A percentile compares a stretch with the other conserved stretches of the same genome.
Evolutionary conservation across 805 yeast genomes (phyloP).

Genomic region (Starmerella vitae): DNA sequence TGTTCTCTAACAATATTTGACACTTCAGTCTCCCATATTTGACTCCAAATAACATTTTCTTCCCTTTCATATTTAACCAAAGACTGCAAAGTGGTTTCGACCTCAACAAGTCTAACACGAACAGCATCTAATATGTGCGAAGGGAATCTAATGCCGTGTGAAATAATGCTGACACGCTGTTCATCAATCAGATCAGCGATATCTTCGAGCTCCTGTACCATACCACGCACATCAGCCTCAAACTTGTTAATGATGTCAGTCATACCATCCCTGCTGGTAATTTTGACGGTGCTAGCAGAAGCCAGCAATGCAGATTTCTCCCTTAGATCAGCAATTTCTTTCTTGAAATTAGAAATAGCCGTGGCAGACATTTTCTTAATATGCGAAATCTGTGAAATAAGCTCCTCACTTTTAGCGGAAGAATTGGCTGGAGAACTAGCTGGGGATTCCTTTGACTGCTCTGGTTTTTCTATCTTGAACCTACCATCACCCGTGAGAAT

Average conservation of each 20-base stretch:
- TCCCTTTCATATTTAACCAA: conserved; percentile 39
- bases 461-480: conserved; percentile 13
- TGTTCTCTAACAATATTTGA: conserved; percentile 89
- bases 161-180: conserved; percentile 78
- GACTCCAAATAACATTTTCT: conserved; percentile 81
- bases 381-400: conserved; percentile 47
- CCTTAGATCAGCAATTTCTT: conserved; percentile 34
- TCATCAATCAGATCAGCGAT: conserved; percentile 85
- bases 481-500: conserved; percentile 15
- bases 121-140: conserved; percentile 58
- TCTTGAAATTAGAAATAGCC: conserved; percentile 33
- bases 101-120: conserved; percentile 46
- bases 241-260: conserved; percentile 58
- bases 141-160: conserved; percentile 72
- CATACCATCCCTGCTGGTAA: conserved; percentile 42
- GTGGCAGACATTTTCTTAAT: conserved; percentile 43
- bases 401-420: conserved; percentile 13
- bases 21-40: conserved; percentile 81
- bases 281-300: conserved; percentile 20
- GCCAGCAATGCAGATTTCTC: conserved; percentile 41
- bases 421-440: background rate
- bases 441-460: background rate
- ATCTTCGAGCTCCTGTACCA: conserved; percentile 75
- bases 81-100: no score
- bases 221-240: conserved; percentile 59